phyloP scores from a whole-genome alignment of 78 protist species.

The Guillardia theta region DNA sequence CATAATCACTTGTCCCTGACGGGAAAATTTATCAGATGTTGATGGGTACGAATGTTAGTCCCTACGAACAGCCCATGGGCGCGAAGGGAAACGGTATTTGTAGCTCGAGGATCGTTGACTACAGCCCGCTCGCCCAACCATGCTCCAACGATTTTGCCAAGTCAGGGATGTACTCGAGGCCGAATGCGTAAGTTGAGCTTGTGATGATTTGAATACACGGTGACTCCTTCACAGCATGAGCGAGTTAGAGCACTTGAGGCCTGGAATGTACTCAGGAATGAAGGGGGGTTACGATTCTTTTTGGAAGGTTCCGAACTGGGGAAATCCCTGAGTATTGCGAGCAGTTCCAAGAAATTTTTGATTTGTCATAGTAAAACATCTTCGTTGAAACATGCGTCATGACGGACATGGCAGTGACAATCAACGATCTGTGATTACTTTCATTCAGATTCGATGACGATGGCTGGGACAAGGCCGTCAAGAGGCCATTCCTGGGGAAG shows the following conservation, averaged over 20 bases:
- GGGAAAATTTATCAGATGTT: background rate
- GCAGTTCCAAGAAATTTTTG: no score
- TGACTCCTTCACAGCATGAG: background rate
- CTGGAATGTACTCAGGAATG: background rate
- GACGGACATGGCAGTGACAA: no score
- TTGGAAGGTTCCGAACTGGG: background rate
- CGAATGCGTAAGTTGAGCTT: background rate
- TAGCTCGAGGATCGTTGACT: background rate
- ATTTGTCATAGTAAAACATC: no score
- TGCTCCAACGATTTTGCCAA: background rate
- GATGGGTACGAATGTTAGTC: background rate
- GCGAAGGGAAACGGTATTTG: background rate
- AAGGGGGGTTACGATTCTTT: background rate
- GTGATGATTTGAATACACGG: background rate
- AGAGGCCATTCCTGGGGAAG: no score
- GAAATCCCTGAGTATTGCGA: no score
- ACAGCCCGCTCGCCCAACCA: background rate
- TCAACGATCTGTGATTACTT: no score
- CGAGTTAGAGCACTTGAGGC: background rate
- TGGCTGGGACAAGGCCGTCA: no score
- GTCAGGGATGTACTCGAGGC: background rate
- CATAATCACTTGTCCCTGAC: no score
- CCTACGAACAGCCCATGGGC: background rate
- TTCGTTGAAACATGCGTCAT: no score
- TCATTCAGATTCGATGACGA: no score